Base-by-base conservation (phyloP, 2,329 filamentous ascomycete genomes). In the Xylariales sp. region DNA sequence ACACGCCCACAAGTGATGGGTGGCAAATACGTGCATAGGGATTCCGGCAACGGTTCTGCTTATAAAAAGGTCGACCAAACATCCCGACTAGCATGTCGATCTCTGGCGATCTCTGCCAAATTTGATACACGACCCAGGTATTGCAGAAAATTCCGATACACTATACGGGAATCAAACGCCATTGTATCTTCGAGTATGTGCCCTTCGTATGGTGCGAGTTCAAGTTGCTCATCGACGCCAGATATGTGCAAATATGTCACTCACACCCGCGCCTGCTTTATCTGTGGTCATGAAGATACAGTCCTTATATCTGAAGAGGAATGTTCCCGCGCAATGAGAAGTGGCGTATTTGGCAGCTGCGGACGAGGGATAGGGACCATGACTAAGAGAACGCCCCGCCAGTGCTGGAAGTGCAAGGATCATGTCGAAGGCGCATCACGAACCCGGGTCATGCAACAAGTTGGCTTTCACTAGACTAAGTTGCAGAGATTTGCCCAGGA, bases 261-360 rank as follows among this genome's bases (percentile, higher is more conserved):
- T 16, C 65, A 69, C 51, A 46, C 65, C 25, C 58, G 59, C 43
- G 44, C 60, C 41, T 69, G 65, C 52, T 51, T 50, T 37, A 33
- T 51, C 44, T 69, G 65, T 53, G 46, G 51, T 33, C 46, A 48
- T 15, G 58, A 67, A 46, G 62, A 67, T 31, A 67, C 60, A 0
- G 60, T 69, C 7, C 58, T 69, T 38, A 67, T 69, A 24, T 67
- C 65, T 1, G 66, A 69, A 39, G 57, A 55, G 29, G 51, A 59
- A 15, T 69, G 66, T 47, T 42, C 53, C 2, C 46, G 38, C 1
- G 63, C 63, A 4, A 53, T 51, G 18, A 50, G 40, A 16, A 59
- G 51, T 38, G 58, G 63, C 34, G 50, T 61, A 18, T 68, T 68
- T 44, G 65, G 64, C 22, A 62, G 59, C 42, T 69, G 65, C 38